Evolutionary conservation across 2,329 filamentous ascomycete species (phyloP), one percentile per base, ranked within the genome.

Genomic region (Pezicula neosporulosa): DNA sequence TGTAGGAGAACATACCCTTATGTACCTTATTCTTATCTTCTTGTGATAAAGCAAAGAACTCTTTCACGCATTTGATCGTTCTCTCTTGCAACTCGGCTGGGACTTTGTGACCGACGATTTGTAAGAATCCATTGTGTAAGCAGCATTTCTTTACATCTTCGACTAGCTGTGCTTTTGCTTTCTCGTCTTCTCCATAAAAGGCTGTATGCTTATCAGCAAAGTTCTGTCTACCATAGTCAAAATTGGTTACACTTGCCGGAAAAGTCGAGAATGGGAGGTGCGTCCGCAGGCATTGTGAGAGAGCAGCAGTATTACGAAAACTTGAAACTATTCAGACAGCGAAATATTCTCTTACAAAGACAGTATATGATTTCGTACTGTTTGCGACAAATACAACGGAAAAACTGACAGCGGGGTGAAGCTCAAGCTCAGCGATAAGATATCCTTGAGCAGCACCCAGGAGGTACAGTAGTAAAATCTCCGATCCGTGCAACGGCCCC

Each of bases 61-160:
- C 64, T 58, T 72, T 70, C 12, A 70, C 64, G 3, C 66, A 66
- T 13, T 67, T 51, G 51, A 79, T 66, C 1, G 72, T 68, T 1
- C 60, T 59, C 6, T 68, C 54, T 54, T 74, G 75, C n/a, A 75
- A 60, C 3, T 62, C 54, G 2, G 65, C 56, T 2, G 71, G 60
- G 2, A 80, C 65, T 4, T 68, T 63, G 54, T 80, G 76, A 13
- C 72, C 72, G 13, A 68, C 63, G 39, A 80, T 71, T 56, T 78
- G 76, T 65, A 81, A 79, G 62, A 80, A 80, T 5, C 77, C 77
- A 49, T 67, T 77, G 60, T 66, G 71, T 16, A 71, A 61, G 55
- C 74, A 77, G 51, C 43, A 69, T 54, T 47, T 60, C 55, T 77
- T 77, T 49, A 73, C 70, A 16, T 56, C 46, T 72, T 62, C 48